A percentile compares a stretch with the other conserved stretches of the same genome.
Conservation (phyloP, 805 yeast genomes). For the Grigorovia transvaalensis region DNA sequence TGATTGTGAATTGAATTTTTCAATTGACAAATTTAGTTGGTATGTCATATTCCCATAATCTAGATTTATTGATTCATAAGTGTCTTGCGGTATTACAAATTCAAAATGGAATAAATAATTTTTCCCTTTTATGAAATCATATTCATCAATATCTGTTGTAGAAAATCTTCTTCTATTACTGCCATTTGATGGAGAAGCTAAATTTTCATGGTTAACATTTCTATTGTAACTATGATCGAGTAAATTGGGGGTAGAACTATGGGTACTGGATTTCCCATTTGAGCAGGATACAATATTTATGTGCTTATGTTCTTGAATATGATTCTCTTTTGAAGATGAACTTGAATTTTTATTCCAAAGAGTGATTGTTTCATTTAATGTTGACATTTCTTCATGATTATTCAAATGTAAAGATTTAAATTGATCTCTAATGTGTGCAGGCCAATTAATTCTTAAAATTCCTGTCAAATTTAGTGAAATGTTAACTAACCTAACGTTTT, state of each 20-base stretch:
- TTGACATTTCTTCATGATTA: conserved; percentile 9
- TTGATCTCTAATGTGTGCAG: conserved; percentile 61
- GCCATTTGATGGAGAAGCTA: not conserved
- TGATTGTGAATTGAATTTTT: not conserved
- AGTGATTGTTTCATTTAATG: conserved; percentile 31
- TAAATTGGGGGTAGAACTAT: not conserved
- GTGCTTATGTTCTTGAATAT: not conserved
- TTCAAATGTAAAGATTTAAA: conserved; percentile 52
- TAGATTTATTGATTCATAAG: conserved; percentile 68
- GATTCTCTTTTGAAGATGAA: not conserved
- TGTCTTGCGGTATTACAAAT: conserved; percentile 66
- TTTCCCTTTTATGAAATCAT: conserved; percentile 55
- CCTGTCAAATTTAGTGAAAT: conserved; percentile 56
- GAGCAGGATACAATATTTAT: not conserved
- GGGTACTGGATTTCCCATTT: not conserved
- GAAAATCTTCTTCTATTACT: not conserved
- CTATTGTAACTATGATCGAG: conserved; percentile 1
- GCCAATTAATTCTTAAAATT: conserved; percentile 76
- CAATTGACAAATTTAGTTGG: conserved; percentile 43
- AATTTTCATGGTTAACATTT: not conserved
- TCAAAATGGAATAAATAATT: conserved; percentile 88
- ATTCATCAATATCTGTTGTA: not conserved
- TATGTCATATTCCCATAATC: conserved; percentile 75
- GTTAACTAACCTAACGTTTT: conserved; percentile 58
- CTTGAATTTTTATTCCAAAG: conserved; percentile 36